Evolutionary conservation across 306 rosid species (phyloP).

Genomic region (Lathyrus oleraceus): DNA sequence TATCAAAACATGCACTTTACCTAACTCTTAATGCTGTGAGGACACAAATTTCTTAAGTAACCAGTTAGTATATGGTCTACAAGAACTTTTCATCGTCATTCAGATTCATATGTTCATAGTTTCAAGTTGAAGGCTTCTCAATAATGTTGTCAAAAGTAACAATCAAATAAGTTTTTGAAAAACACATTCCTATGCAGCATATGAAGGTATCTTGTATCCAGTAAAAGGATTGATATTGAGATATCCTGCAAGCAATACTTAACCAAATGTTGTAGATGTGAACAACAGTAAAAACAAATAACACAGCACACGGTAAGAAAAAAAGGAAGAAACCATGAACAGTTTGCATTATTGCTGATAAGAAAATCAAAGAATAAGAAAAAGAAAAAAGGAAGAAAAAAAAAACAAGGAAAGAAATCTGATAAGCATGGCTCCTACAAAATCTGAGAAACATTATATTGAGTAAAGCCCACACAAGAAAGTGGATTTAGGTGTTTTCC

Average conservation of each 20-base stretch:
- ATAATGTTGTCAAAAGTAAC: background rate
- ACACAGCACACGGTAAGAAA: background rate
- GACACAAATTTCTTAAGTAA: background rate
- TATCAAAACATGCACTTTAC: background rate
- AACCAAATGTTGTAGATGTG: background rate
- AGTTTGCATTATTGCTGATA: background rate
- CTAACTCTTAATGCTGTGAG: background rate
- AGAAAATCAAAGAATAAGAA: background rate
- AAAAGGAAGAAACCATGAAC: background rate
- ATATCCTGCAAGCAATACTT: background rate
- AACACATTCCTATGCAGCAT: background rate
- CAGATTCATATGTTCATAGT: conserved; percentile 3
- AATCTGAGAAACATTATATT: background rate
- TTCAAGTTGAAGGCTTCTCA: conserved; percentile 3
- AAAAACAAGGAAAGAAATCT: background rate
- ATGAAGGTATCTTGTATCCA: background rate
- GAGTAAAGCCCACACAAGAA: background rate
- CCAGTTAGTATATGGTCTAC: background rate
- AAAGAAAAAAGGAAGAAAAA: no score
- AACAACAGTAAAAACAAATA: conserved; percentile 11
- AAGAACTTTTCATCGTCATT: background rate
- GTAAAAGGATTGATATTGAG: conserved; percentile 19
- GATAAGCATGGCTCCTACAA: background rate
- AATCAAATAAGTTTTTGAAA: background rate
- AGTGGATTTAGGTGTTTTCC: background rate